Conservation (phyloP, 176 grass and related monocot genomes). For the Triticum dicoccoides region DNA sequence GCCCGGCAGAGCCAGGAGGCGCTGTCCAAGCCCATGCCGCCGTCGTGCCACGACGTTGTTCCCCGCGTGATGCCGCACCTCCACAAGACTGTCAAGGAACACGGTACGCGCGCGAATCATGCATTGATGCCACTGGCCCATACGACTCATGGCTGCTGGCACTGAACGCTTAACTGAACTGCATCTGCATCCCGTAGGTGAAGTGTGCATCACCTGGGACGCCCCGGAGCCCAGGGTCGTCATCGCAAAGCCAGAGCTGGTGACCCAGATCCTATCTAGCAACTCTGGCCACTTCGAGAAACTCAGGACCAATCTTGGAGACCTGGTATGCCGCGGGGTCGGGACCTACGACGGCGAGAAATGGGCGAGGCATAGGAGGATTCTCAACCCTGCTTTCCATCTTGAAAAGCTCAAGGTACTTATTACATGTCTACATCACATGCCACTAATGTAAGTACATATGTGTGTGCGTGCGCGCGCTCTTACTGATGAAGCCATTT, state of each 20-base stretch:
- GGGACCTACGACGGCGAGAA: conserved; percentile 53
- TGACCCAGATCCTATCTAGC: background rate
- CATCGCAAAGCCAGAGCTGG: background rate
- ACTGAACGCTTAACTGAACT: background rate
- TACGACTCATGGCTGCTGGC: too few species aligned
- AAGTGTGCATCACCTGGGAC: conserved; percentile 23
- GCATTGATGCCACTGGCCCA: too few species aligned
- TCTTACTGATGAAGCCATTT: background rate
- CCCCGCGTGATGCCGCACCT: conserved; percentile 40
- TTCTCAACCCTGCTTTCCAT: conserved; percentile 70
- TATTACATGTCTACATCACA: too few species aligned
- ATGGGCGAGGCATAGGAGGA: conserved; percentile 70
- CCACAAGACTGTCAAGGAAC: conserved; percentile 11
- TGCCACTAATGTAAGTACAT: background rate
- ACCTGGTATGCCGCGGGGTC: conserved; percentile 37
- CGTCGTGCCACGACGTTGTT: conserved; percentile 43
- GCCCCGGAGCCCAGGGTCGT: conserved; percentile 41
- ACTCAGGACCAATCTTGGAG: background rate
- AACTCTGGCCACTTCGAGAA: conserved; percentile 20
- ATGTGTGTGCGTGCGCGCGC: background rate
- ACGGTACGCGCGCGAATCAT: conserved; percentile 24
- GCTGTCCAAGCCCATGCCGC: conserved; percentile 48
- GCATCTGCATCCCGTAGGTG: conserved; percentile 34
- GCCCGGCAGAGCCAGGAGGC: conserved; percentile 38
- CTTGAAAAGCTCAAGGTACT: conserved; percentile 68